These are phyloP conservation scores for Alternaria dauci DNA, from an alignment of 2,329 filamentous ascomycete genomes.

Conservation along the genomic window DNA sequence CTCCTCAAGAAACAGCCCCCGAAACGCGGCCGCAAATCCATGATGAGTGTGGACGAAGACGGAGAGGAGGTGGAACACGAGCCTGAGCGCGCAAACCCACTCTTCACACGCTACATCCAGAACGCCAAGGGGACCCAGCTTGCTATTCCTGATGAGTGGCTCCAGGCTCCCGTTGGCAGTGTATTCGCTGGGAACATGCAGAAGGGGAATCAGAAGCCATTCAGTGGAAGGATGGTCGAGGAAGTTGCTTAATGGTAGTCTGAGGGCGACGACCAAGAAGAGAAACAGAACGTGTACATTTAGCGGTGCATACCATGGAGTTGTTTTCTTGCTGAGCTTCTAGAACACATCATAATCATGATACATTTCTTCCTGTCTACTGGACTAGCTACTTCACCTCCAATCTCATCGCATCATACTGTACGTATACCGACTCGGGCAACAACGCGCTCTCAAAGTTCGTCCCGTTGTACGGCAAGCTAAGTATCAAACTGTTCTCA, in stretches of 20 bases:
- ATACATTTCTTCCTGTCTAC: not conserved
- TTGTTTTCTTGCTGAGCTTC: not conserved
- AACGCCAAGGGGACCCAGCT: conserved; percentile 67
- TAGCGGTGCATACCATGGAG: conserved; percentile 6
- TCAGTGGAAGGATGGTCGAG: conserved; percentile 48
- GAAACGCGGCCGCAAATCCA: conserved; percentile 66
- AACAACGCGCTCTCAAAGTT: conserved; percentile 60
- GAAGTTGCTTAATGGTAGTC: conserved; percentile 39
- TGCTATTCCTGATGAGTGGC: conserved; percentile 72
- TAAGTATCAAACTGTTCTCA: conserved; percentile 65
- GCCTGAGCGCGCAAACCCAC: conserved; percentile 63
- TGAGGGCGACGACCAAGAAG: not conserved
- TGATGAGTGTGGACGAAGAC: conserved; percentile 56
- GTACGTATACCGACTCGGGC: conserved; percentile 64
- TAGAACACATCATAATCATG: not conserved
- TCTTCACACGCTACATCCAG: conserved; percentile 76
- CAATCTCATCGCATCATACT: conserved; percentile 70
- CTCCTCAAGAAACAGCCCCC: conserved; percentile 85
- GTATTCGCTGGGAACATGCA: conserved; percentile 59
- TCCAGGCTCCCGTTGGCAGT: conserved; percentile 68
- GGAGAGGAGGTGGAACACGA: conserved; percentile 58
- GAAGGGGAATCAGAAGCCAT: conserved; percentile 34
- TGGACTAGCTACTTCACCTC: conserved; percentile 57
- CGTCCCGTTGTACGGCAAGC: conserved; percentile 67
- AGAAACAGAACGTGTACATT: conserved; percentile 2